Base-by-base conservation (phyloP, 352 stramenopile genomes). In the Globisporangium viniferum region DNA sequence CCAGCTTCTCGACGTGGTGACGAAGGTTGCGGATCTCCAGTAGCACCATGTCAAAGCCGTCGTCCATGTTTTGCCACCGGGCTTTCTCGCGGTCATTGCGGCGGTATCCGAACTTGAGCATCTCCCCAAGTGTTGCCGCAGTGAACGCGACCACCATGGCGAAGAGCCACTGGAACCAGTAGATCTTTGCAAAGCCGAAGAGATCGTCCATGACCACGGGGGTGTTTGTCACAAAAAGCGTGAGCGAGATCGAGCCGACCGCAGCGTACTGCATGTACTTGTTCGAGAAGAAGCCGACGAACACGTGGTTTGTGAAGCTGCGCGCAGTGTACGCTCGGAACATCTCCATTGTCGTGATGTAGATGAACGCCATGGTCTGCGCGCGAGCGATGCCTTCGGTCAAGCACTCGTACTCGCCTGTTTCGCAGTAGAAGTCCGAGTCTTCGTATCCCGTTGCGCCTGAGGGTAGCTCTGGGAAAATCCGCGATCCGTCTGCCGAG, bases 401-500 rank as follows among this genome's bases (percentile, higher is more conserved):
- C 33, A 82, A 39, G 54, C 77, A 84, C 72, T 81, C 71, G 55
- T 89, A 92, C 59, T 90, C 77, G 55, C 79, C 80, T 51, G 79
- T 80, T 67, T 89, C 70, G 56, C 84, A 93, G 62, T 89, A 86
- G 2, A 80, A 49, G 2, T 73, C 76, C 1, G 67, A 73, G 51
- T 89, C 71, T 49, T 83, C 90, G 8, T 59, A 68, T 18, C 31
- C 73, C 2, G 48, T 74, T 54, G 71, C 67, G 27, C 66, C 67
- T 5, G 71, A 62, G 31, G 82, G 57, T 14, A 81, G 70, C 0
- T 79, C 73, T 6, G 73, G 73, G 58, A 93, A 93, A 31, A 93
- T 75, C 14, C 74, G 81, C 9, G 71, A 70, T 14, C 81, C 83
- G 31, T 93, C 73, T 0, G 66, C 56, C 10, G 72, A 75, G 15